phyloP scores from a whole-genome alignment of 805 yeast genomes.

The Torulaspora indica region DNA sequence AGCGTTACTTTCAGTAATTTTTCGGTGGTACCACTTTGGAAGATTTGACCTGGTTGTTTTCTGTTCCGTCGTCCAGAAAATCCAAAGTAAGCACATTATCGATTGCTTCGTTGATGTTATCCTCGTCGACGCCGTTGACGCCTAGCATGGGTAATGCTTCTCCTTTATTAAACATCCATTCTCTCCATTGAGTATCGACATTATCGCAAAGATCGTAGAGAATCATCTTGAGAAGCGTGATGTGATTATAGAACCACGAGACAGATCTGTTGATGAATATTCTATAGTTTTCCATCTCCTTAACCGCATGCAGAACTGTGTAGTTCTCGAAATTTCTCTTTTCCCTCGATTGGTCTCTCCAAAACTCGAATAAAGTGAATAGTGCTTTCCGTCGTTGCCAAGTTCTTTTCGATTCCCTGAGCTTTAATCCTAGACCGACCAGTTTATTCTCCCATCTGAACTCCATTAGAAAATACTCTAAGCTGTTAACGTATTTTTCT shows the following conservation, averaged over 20 bases:
- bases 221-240: conserved; percentile 35
- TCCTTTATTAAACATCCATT: conserved; percentile 35
- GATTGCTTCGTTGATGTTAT: conserved; percentile 29
- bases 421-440: conserved; percentile 32
- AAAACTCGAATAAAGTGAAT: conserved; percentile 35
- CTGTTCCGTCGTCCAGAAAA: conserved; percentile 31
- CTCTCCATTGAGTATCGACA: conserved; percentile 35
- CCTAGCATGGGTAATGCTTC: conserved; percentile 29
- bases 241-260: conserved; percentile 38
- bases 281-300: conserved; percentile 37
- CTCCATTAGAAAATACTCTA: conserved; percentile 37
- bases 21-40: conserved; percentile 20
- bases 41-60: conserved; percentile 28
- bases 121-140: conserved; percentile 19
- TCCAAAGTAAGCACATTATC: conserved; percentile 31
- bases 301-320: conserved; percentile 35
- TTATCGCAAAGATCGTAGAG: conserved; percentile 35
- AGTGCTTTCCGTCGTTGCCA: conserved; percentile 38
- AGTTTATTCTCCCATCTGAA: conserved; percentile 37
- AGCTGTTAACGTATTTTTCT: conserved; percentile 34
- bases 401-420: conserved; percentile 36
- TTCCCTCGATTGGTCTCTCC: conserved; percentile 37
- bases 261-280: conserved; percentile 36
- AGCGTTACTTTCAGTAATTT: neutral
- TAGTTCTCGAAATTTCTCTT: conserved; percentile 30